phyloP scores from a whole-genome alignment of 768 basidiomycete genomes.

The Obba rivulosa region DNA sequence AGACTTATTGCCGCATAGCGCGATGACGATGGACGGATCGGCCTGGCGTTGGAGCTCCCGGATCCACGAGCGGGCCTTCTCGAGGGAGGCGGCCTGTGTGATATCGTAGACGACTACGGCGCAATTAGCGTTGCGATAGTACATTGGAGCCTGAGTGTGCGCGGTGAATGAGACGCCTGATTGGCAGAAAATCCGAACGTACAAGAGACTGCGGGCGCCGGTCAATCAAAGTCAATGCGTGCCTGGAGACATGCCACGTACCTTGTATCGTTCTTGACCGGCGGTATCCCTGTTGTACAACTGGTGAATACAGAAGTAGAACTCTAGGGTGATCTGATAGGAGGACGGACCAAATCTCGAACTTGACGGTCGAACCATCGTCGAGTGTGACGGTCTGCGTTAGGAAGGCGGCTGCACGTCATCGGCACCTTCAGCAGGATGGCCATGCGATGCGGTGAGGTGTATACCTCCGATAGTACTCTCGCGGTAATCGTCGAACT shows the following conservation, averaged over 20 bases:
- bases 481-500: constrained; percentile 94
- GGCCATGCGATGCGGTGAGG: constrained; percentile 1
- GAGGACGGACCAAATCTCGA: constrained; percentile 87
- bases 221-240: constrained; percentile 7
- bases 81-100: constrained; percentile 84
- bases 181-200: constrained; percentile 19
- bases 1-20: constrained; percentile 93
- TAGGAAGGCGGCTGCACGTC: constrained; percentile 78
- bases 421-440: constrained; percentile 2
- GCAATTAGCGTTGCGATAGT: constrained; percentile 92
- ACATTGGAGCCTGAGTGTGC: constrained; percentile 75
- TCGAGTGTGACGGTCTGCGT: constrained; percentile 95
- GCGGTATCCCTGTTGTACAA: constrained; percentile 75
- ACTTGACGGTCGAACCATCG: constrained; percentile 89
- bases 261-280: constrained; percentile 94
- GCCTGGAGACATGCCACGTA: constrained; percentile 18
- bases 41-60: constrained; percentile 95
- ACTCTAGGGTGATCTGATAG: constrained; percentile 2
- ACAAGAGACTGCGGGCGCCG: constrained; percentile 38
- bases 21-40: constrained; percentile 94
- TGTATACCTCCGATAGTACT: constrained; percentile 85
- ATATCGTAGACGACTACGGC: constrained; percentile 97
- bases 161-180: not conserved
- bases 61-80: constrained; percentile 96
- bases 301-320: constrained; percentile 2